Conservation (phyloP, 2,329 filamentous ascomycete species). For the Penicillium sp. region DNA sequence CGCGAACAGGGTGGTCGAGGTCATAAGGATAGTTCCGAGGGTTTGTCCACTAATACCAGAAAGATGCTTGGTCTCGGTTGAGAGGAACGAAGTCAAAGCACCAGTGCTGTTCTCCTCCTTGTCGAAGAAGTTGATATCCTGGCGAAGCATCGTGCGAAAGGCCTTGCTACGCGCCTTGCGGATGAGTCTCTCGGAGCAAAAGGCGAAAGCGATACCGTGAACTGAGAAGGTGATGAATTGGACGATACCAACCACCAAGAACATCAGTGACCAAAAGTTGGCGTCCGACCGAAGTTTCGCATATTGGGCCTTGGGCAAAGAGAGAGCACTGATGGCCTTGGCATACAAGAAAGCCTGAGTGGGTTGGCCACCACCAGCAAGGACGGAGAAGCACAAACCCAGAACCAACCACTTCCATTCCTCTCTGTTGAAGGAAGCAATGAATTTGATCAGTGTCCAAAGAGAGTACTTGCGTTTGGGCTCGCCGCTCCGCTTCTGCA, state of each 20-base stretch:
- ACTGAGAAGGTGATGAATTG: constrained; percentile 63
- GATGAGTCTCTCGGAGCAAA: constrained; percentile 79
- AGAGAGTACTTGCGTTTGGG: constrained; percentile 56
- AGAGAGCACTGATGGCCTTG: constrained; percentile 73
- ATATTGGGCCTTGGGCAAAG: constrained; percentile 51
- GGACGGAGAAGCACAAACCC: constrained; percentile 67
- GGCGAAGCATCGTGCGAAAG: constrained; percentile 82
- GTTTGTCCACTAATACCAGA: constrained; percentile 83
- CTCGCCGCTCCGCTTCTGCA: constrained; percentile 55
- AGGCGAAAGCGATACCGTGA: constrained; percentile 72
- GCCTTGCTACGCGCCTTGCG: constrained; percentile 75
- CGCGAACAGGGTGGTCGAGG: constrained; percentile 70
- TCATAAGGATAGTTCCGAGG: constrained; percentile 77
- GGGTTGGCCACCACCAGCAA: constrained; percentile 77
- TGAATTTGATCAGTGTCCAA: constrained; percentile 71
- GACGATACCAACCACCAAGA: constrained; percentile 72
- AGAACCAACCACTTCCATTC: constrained; percentile 68
- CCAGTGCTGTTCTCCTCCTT: constrained; percentile 82
- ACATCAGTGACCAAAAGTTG: constrained; percentile 87
- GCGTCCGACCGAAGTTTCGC: constrained; percentile 61
- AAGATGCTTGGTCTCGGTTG: constrained; percentile 82
- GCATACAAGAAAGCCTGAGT: constrained; percentile 76
- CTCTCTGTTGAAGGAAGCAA: constrained; percentile 69
- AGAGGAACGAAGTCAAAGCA: constrained; percentile 80
- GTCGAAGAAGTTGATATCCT: constrained; percentile 92